A percentile compares a stretch with the other conserved stretches of the same genome.
Evolutionary conservation across 164 flowering plant genomes (phyloP).

Genomic region (Buxus sempervirens): DNA sequence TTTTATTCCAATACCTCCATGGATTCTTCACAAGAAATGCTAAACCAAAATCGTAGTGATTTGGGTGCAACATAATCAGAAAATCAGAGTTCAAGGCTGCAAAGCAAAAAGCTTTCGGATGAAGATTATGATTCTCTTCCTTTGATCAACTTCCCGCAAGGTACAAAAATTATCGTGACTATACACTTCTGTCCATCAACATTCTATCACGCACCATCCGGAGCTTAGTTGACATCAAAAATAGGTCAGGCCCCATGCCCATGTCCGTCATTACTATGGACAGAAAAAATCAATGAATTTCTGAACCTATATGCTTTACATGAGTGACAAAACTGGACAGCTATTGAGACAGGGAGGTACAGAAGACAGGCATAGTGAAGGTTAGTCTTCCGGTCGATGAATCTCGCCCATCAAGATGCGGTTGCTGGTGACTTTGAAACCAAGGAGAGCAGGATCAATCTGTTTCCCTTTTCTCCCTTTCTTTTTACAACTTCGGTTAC

Average conservation of each 20-base stretch:
- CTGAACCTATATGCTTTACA: conserved; percentile 1
- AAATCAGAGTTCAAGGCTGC: too few relatives aligned
- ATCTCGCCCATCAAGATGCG: conserved; percentile 91
- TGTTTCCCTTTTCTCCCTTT: conserved; percentile 85
- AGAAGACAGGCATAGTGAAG: not conserved
- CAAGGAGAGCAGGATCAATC: conserved; percentile 77
- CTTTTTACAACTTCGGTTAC: conserved; percentile 51
- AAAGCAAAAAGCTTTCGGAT: too few relatives aligned
- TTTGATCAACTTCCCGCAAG: too few relatives aligned
- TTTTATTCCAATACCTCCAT: too few relatives aligned
- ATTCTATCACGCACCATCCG: not conserved
- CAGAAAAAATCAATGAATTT: conserved; percentile 5
- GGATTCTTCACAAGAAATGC: too few relatives aligned
- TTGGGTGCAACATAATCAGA: too few relatives aligned
- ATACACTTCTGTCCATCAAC: too few relatives aligned
- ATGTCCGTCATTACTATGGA: not conserved
- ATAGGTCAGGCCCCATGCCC: not conserved
- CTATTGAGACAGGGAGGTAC: not conserved
- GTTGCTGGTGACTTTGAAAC: conserved; percentile 81
- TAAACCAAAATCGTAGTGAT: too few relatives aligned
- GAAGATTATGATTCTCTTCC: too few relatives aligned
- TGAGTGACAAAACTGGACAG: not conserved
- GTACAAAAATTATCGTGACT: too few relatives aligned
- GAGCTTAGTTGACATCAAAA: not conserved
- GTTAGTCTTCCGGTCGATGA: conserved; percentile 57